Evolutionary conservation across 1,284 basidiomycete genomes (phyloP).

Genomic region (Crucibulum parvulum): DNA sequence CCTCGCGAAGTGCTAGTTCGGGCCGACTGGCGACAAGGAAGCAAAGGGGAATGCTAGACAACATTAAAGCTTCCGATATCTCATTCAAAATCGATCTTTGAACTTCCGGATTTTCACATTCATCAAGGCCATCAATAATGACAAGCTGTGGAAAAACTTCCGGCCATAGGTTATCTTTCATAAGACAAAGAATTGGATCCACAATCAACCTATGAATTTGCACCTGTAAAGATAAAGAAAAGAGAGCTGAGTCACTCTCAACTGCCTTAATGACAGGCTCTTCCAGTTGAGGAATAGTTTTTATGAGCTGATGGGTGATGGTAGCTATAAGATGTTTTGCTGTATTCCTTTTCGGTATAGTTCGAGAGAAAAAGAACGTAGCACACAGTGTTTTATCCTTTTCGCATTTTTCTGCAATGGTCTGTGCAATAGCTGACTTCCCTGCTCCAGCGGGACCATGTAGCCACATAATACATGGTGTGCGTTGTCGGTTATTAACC

Average conservation of each 20-base stretch:
- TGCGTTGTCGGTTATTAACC: background rate
- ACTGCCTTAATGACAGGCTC: slow-evolving; percentile 5
- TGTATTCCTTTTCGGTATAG: background rate
- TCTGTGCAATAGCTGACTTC: background rate
- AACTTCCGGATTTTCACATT: slow-evolving; percentile 3
- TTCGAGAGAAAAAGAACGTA: background rate
- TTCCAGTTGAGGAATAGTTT: background rate
- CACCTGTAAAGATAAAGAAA: background rate
- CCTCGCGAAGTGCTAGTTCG: slow-evolving; percentile 3
- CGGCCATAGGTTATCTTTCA: background rate
- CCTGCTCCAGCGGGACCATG: background rate
- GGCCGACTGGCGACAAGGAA: slow-evolving; percentile 12
- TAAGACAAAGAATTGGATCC: background rate
- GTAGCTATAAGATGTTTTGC: background rate
- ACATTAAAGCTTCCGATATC: background rate
- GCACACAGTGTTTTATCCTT: background rate
- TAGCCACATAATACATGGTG: background rate
- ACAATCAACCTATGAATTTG: background rate
- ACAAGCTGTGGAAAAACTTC: background rate
- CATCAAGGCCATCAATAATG: slow-evolving; percentile 11
- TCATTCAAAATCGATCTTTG: slow-evolving; percentile 3
- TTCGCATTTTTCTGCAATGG: background rate
- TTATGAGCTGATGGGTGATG: background rate
- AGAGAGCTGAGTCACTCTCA: background rate
- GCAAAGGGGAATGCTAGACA: slow-evolving; percentile 3